phyloP scores from a whole-genome alignment of 345 rosid species.

The Draba incana region DNA sequence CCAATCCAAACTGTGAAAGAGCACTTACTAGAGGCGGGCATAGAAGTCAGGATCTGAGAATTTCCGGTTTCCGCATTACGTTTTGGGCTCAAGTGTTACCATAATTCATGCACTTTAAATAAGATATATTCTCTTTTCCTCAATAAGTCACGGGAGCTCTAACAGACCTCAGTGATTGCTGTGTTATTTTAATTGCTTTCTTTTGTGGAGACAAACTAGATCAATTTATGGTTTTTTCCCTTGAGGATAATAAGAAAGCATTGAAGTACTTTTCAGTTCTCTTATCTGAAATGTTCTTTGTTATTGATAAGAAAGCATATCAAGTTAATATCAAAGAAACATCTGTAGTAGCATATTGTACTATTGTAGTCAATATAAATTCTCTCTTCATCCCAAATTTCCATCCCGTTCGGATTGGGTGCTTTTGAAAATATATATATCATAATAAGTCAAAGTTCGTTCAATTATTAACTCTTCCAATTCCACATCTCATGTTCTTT shows the following conservation, averaged over 20 bases:
- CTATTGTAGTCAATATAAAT: too few relatives aligned
- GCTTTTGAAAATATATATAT: too few relatives aligned
- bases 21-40: constrained; percentile 64
- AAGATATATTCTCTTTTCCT: constrained; percentile 6
- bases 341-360: too few relatives aligned
- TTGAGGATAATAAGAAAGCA: neutral
- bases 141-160: constrained; percentile 16
- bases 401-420: too few relatives aligned
- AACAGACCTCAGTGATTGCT: constrained; percentile 12
- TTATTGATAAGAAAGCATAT: neutral
- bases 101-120: constrained; percentile 14
- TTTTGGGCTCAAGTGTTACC: neutral
- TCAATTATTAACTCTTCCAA: too few relatives aligned
- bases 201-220: constrained; percentile 2
- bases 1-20: constrained; percentile 77
- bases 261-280: neutral
- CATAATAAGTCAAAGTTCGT: too few relatives aligned
- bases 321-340: too few relatives aligned
- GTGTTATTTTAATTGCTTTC: neutral
- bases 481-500: too few relatives aligned
- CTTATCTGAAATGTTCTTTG: neutral
- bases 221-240: neutral
- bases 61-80: neutral
- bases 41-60: constrained; percentile 71
- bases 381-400: too few relatives aligned